Conservation (phyloP, 371 early-diverging fungal species). For the Funneliformis caledonium region DNA sequence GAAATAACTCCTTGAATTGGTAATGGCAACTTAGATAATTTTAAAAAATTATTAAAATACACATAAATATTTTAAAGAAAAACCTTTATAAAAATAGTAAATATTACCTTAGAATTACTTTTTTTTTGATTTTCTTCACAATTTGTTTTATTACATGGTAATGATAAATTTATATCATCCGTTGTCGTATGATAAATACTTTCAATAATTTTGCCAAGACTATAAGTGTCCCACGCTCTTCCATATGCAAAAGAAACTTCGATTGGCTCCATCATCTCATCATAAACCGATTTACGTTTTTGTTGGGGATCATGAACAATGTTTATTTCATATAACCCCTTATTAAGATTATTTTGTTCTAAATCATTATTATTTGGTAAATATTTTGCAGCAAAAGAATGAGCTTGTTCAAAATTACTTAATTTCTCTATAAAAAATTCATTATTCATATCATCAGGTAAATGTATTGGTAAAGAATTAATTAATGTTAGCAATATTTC, state of each 20-base stretch:
- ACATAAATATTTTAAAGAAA: background rate
- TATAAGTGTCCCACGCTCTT: constrained; percentile 62
- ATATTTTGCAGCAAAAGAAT: constrained; percentile 60
- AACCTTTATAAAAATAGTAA: background rate
- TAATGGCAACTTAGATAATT: constrained; percentile 49
- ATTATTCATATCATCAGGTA: constrained; percentile 52
- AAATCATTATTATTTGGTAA: constrained; percentile 3
- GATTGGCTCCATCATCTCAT: background rate
- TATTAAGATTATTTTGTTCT: background rate
- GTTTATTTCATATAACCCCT: background rate
- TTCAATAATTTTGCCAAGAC: constrained; percentile 59
- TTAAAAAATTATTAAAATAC: background rate
- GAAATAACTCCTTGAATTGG: constrained; percentile 48
- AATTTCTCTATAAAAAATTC: constrained; percentile 61
- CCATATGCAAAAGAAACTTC: constrained; percentile 45
- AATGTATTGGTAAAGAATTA: constrained; percentile 60
- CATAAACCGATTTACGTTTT: background rate
- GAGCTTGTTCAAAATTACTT: constrained; percentile 60
- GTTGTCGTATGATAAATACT: constrained; percentile 52
- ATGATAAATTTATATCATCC: constrained; percentile 37
- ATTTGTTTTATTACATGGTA: background rate
- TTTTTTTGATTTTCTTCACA: background rate
- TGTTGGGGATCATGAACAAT: background rate
- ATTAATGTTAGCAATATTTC: constrained; percentile 48
- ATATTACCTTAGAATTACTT: constrained; percentile 3